Evolutionary conservation across 371 early-diverging fungal species (phyloP), one percentile per base, ranked within the genome.

Genomic region (Mycotypha africana): DNA sequence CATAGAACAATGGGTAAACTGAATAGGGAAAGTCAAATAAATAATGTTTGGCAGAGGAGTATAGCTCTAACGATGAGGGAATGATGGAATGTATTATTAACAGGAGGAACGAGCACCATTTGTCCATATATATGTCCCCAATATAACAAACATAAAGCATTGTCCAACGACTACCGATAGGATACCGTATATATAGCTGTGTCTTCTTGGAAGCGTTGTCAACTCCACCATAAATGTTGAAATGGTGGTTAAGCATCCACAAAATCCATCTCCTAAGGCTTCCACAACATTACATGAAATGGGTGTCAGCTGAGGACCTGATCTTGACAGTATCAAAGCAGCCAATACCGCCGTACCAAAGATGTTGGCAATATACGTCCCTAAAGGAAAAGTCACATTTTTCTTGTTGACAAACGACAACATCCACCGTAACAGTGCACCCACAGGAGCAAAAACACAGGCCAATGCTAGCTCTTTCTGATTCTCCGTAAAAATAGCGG

Each of bases 171-270:
- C 57, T 2, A 79, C 57, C 1, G 79, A 79, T 4, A 49, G 15
- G 2, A 59, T 26, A 1, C 74, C 78, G 49, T 82, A 82, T 4
- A 49, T 42, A 25, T 80, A 80, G 4, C 74, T 45, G 10, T 60
- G 47, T 19, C 28, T 49, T 23, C 67, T 32, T 10, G 64, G 56
- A 15, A 82, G 47, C 4, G 49, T 55, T 21, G 43, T 64, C 7
- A 80, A 38, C 42, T 82, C 83, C 8, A 79, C 74, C 21, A 72
- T 73, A 57, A 88, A 84, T 1, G 89, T 88, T 2, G 88, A 87
- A 17, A 89, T 65, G 0, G 89, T 89, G 0, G 86, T 83, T 38
- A 89, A 47, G 41, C 88, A 86, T 11, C 85, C 88, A 58, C 87
- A 86, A 34, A 81, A 78, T 0, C 88, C 88, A 51, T 81, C 79